These are phyloP conservation scores for Podospora pseudocomata DNA, from an alignment of 495 filamentous ascomycete species.

Conservation along the genomic window DNA sequence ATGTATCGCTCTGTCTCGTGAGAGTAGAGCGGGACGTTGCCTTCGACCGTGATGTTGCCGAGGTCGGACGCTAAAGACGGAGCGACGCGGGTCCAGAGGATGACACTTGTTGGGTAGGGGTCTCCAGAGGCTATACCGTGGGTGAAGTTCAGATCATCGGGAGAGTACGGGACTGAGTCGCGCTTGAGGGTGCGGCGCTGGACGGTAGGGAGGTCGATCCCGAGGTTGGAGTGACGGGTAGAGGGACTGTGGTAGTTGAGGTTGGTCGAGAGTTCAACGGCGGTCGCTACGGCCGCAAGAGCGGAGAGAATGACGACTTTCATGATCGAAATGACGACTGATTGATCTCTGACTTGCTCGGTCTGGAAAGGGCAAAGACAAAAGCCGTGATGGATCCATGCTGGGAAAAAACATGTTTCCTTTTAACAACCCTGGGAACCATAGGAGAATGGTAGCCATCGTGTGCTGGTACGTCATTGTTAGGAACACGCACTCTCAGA, in stretches of 20 bases:
- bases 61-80: slow-evolving; percentile 50
- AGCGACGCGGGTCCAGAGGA: slow-evolving; percentile 61
- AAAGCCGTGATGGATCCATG: neutral
- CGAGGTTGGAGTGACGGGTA: slow-evolving; percentile 44
- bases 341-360: neutral
- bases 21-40: slow-evolving; percentile 53
- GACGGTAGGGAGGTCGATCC: slow-evolving; percentile 49
- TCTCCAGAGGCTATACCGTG: slow-evolving; percentile 57
- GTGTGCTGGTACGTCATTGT: neutral
- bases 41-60: slow-evolving; percentile 52
- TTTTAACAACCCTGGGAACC: no score
- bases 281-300: neutral
- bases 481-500: neutral
- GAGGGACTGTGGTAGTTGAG: slow-evolving; percentile 61
- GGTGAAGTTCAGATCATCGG: slow-evolving; percentile 26
- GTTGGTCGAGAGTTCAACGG: slow-evolving; percentile 32
- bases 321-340: neutral
- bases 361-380: neutral
- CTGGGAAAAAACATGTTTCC: neutral
- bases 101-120: slow-evolving; percentile 58
- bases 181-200: slow-evolving; percentile 37
- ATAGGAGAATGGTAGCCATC: no score
- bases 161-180: slow-evolving; percentile 57
- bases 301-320: neutral
- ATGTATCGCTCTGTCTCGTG: slow-evolving; percentile 53